These are phyloP conservation scores for Curvularia sp. DNA, from an alignment of 2,329 filamentous ascomycete species.

Conservation along the genomic window DNA sequence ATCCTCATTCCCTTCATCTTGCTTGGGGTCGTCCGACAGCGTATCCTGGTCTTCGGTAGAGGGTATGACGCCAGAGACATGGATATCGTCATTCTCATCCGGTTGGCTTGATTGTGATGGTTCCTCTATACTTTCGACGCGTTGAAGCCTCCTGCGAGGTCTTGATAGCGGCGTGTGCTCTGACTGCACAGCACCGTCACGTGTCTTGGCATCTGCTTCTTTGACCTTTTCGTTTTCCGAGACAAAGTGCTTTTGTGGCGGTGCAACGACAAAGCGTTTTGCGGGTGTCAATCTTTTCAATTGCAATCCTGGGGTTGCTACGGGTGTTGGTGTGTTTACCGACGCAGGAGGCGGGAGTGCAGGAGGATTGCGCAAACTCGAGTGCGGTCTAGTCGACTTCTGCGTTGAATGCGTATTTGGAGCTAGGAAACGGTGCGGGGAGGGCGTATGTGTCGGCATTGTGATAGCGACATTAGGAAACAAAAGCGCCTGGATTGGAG, in stretches of 20 bases:
- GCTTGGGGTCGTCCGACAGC: constrained; percentile 9
- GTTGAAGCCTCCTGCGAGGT: constrained; percentile 28
- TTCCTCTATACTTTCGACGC: constrained; percentile 47
- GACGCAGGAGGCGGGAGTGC: constrained; percentile 21
- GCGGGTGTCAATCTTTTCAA: constrained; percentile 36
- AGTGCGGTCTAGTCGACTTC: constrained; percentile 33
- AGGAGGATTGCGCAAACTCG: constrained; percentile 33
- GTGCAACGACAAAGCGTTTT: constrained; percentile 43
- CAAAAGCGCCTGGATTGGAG: not conserved
- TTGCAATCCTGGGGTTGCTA: constrained; percentile 6
- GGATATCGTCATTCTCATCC: constrained; percentile 9
- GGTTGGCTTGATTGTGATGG: constrained; percentile 33
- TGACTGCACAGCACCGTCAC: constrained; percentile 4
- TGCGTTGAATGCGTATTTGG: constrained; percentile 25
- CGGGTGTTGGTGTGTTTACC: not conserved
- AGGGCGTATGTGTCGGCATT: constrained; percentile 42
- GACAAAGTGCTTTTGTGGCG: constrained; percentile 16
- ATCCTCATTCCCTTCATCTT: constrained; percentile 22
- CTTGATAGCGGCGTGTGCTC: constrained; percentile 26
- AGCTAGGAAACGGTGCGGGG: constrained; percentile 46
- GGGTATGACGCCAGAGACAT: constrained; percentile 15
- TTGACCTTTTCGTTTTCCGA: constrained; percentile 7
- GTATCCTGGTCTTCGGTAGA: constrained; percentile 23
- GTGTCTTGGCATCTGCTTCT: constrained; percentile 7
- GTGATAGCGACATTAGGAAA: constrained; percentile 11